Conservation (phyloP, 2,329 filamentous ascomycete genomes). For the Colletotrichum lini region DNA sequence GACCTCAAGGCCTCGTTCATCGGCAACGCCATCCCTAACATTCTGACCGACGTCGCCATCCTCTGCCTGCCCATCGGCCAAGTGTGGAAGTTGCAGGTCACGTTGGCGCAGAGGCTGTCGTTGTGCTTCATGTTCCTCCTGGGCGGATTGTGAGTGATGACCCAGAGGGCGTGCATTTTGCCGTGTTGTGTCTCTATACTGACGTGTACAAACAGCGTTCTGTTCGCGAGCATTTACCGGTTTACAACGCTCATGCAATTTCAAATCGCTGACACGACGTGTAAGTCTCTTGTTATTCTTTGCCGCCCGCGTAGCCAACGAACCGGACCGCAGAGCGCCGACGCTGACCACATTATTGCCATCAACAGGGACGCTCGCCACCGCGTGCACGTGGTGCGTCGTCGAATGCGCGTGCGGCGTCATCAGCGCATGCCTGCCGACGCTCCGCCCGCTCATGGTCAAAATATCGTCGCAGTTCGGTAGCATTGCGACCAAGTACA, state of each 20-base stretch:
- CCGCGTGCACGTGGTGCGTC: slow-evolving; percentile 51
- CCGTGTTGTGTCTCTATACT: background rate
- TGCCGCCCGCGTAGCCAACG: too few relatives aligned
- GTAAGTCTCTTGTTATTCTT: slow-evolving; percentile 5
- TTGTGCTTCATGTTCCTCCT: slow-evolving; percentile 50
- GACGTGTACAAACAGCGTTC: slow-evolving; percentile 16
- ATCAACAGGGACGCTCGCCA: slow-evolving; percentile 48
- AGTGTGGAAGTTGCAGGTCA: slow-evolving; percentile 49
- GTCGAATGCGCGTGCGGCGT: slow-evolving; percentile 53
- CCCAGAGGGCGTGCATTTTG: too few relatives aligned
- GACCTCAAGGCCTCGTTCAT: slow-evolving; percentile 57
- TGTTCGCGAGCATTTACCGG: slow-evolving; percentile 44
- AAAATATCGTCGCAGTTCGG: slow-evolving; percentile 35
- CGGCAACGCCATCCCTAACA: slow-evolving; percentile 60
- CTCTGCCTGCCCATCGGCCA: slow-evolving; percentile 46
- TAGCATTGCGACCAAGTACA: slow-evolving; percentile 36
- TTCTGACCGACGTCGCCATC: slow-evolving; percentile 56
- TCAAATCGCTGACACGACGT: slow-evolving; percentile 46
- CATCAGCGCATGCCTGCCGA: slow-evolving; percentile 60
- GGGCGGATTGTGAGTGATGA: slow-evolving; percentile 51
- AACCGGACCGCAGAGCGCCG: background rate
- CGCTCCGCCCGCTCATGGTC: slow-evolving; percentile 53
- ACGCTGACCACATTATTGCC: background rate
- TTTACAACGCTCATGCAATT: slow-evolving; percentile 51
- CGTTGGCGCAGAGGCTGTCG: slow-evolving; percentile 44